Percentiles rank a stretch among this genome's conserved stretches.
Evolutionary conservation across 75 land plant genomes (phyloP).

Genomic region (Picea sitchensis): DNA sequence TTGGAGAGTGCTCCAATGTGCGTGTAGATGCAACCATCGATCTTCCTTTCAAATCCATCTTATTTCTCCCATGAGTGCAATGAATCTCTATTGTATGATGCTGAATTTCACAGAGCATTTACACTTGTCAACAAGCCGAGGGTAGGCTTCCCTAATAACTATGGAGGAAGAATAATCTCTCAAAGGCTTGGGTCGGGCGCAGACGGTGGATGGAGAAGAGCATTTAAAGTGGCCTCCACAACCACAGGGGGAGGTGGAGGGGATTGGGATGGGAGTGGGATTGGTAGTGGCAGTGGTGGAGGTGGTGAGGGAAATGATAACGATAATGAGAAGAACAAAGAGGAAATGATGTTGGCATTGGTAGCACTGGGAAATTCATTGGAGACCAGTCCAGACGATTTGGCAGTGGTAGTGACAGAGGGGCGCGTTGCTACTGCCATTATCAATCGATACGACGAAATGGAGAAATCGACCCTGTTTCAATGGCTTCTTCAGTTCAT

Average conservation of each 20-base stretch:
- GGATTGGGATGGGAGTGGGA: conserved; percentile 19
- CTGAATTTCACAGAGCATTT: too few species aligned
- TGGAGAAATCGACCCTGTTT: conserved; percentile 51
- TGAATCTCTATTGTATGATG: too few species aligned
- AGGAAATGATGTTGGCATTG: conserved; percentile 30
- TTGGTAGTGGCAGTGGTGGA: conserved; percentile 29
- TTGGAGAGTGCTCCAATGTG: too few species aligned
- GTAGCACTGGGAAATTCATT: conserved; percentile 41
- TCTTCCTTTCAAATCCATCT: too few species aligned
- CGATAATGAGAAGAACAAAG: conserved; percentile 23
- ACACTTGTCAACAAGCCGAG: not conserved
- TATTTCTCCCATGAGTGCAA: too few species aligned
- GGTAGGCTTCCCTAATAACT: not conserved
- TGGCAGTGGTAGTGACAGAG: conserved; percentile 64
- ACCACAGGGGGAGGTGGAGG: conserved; percentile 27
- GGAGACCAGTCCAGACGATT: conserved; percentile 62
- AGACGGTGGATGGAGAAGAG: not conserved
- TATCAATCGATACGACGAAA: conserved; percentile 44
- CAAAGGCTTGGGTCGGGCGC: not conserved
- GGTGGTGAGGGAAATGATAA: conserved; percentile 30
- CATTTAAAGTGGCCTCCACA: not conserved
- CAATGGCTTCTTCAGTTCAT: conserved; percentile 77
- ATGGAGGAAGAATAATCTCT: not conserved
- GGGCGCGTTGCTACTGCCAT: conserved; percentile 65
- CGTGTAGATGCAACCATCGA: too few species aligned